A percentile compares a stretch with the other conserved stretches of the same genome.
These are phyloP conservation scores for Ceratobasidium sp. DNA, from an alignment of 1,284 basidiomycete species.

Conservation along the genomic window DNA sequence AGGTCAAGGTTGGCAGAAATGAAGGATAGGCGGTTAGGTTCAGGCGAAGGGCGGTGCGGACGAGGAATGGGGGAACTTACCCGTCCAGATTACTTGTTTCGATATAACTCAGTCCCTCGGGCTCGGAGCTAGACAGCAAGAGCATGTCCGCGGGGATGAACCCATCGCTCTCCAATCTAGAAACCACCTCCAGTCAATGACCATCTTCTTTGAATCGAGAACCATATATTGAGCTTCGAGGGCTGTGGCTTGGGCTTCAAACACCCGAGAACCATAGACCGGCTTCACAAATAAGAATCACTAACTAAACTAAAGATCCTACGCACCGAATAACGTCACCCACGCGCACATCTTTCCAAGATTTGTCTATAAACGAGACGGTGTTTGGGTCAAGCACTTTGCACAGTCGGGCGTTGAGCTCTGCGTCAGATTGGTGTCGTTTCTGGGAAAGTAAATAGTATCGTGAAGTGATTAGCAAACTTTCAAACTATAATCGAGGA, in stretches of 20 bases:
- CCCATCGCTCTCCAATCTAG: constrained; percentile 82
- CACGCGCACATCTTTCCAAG: constrained; percentile 92
- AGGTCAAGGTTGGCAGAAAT: neutral
- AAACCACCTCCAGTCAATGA: too few relatives aligned
- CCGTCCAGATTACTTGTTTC: constrained; percentile 98
- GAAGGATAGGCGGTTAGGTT: neutral
- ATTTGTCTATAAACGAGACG: constrained; percentile 77
- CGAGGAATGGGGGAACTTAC: constrained; percentile 62
- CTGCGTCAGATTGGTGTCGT: constrained; percentile 94
- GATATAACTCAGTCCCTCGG: constrained; percentile 97
- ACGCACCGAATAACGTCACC: constrained; percentile 86
- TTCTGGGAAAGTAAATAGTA: constrained; percentile 63
- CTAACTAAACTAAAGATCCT: neutral
- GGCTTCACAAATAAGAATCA: neutral
- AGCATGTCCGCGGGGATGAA: constrained; percentile 98
- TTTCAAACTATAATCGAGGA: neutral
- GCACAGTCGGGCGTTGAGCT: constrained; percentile 87
- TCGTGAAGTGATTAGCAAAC: neutral
- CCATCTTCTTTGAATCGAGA: too few relatives aligned
- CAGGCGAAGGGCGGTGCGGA: constrained; percentile 6
- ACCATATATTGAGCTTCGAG: too few relatives aligned
- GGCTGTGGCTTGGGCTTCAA: too few relatives aligned
- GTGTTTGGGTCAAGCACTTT: constrained; percentile 78
- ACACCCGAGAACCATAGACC: too few relatives aligned
- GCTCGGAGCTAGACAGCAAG: constrained; percentile 91